phyloP scores from a whole-genome alignment of 306 rosid species.

The Begonia loranthoides region DNA sequence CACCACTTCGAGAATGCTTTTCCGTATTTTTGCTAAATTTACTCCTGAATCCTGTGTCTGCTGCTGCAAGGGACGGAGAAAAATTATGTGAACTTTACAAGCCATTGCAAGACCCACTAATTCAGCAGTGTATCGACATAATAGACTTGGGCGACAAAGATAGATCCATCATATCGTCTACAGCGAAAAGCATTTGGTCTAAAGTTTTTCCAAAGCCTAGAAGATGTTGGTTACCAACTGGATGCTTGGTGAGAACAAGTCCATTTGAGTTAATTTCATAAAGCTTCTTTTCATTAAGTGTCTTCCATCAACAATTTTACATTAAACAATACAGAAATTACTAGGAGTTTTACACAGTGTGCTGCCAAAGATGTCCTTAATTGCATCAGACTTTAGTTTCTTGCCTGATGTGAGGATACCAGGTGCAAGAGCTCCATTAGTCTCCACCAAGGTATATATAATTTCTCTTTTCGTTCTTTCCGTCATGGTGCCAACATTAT shows the following conservation, averaged over 20 bases:
- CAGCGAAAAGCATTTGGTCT: conserved; percentile 65
- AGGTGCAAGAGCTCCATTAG: conserved; percentile 96
- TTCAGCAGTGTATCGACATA: conserved; percentile 59
- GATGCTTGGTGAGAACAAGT: conserved; percentile 65
- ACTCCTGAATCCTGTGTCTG: conserved; percentile 1
- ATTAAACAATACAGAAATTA: conserved; percentile 47
- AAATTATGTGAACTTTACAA: conserved; percentile 45
- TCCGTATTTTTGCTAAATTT: background rate
- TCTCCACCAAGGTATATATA: conserved; percentile 81
- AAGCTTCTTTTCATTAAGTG: background rate
- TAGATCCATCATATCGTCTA: conserved; percentile 19
- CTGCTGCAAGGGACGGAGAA: conserved; percentile 22
- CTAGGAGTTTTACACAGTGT: conserved; percentile 69
- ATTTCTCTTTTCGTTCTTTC: conserved; percentile 2
- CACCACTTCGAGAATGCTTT: too few relatives aligned
- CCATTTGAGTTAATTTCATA: background rate
- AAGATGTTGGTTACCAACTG: conserved; percentile 95
- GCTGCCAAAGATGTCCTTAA: conserved; percentile 92
- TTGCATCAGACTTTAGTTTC: conserved; percentile 88
- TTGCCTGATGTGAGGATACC: conserved; percentile 77
- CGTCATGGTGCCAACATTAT: background rate
- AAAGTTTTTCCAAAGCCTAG: conserved; percentile 67
- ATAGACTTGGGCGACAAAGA: conserved; percentile 35
- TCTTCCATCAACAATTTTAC: conserved; percentile 8
- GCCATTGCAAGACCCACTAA: conserved; percentile 69